Percentiles rank a stretch among this genome's conserved stretches.
phyloP scores from a whole-genome alignment of 179 eudicot genomes.

The Gypsophila paniculata region DNA sequence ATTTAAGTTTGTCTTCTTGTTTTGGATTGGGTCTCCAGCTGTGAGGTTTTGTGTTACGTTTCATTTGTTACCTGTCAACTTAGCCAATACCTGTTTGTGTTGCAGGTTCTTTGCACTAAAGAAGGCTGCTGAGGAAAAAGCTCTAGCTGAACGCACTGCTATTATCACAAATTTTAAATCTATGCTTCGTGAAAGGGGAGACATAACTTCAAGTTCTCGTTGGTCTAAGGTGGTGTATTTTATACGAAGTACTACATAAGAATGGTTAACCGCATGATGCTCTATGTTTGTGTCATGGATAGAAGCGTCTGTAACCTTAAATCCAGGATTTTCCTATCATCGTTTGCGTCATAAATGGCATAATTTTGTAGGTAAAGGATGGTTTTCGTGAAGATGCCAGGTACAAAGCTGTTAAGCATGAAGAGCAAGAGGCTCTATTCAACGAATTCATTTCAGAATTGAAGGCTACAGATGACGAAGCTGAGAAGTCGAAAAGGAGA shows the following conservation, averaged over 20 bases:
- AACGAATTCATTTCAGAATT: constrained; percentile 71
- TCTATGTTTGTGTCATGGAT: background rate
- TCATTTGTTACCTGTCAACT: background rate
- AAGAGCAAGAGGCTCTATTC: constrained; percentile 76
- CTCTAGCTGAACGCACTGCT: constrained; percentile 67
- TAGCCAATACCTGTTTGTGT: background rate
- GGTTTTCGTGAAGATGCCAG: constrained; percentile 73
- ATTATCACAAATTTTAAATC: constrained; percentile 59
- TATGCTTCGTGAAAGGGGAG: constrained; percentile 76
- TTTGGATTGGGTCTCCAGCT: background rate
- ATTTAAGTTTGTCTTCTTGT: background rate
- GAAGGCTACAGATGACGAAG: constrained; percentile 66
- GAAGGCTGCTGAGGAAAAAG: constrained; percentile 67
- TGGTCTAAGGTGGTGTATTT: constrained; percentile 81
- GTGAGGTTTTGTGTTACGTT: background rate
- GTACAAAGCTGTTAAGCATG: constrained; percentile 84
- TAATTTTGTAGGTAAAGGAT: constrained; percentile 68
- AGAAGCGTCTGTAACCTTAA: background rate
- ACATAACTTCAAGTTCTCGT: constrained; percentile 61
- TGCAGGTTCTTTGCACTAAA: constrained; percentile 62
- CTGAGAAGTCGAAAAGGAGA: constrained; percentile 56
- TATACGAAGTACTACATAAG: background rate
- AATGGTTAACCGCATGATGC: background rate
- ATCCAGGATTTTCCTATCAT: background rate
- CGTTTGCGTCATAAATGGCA: background rate